Conservation (phyloP, 495 filamentous ascomycete genomes). For the Lophiostoma macrostomum region DNA sequence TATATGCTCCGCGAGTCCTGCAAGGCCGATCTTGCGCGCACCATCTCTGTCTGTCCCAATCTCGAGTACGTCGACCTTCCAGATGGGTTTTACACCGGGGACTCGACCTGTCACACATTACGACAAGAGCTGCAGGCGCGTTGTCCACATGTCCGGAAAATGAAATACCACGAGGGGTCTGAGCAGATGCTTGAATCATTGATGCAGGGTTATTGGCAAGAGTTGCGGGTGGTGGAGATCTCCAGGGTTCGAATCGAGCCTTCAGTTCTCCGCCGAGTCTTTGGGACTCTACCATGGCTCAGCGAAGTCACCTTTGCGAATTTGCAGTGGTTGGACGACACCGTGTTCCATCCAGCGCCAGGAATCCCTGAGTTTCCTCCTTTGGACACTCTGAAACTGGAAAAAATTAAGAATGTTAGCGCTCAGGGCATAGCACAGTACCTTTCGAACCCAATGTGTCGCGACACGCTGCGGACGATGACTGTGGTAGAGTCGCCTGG, state of each 20-base stretch:
- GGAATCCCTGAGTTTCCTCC: conserved; percentile 66
- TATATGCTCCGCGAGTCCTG: conserved; percentile 93
- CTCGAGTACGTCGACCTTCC: conserved; percentile 90
- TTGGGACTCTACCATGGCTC: conserved; percentile 63
- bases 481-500: conserved; percentile 60
- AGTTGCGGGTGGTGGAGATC: conserved; percentile 78
- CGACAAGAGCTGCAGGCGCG: conserved; percentile 78
- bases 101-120: conserved; percentile 67
- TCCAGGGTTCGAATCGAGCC: conserved; percentile 70
- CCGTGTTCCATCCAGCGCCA: conserved; percentile 61
- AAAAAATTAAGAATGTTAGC: conserved; percentile 66
- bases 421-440: conserved; percentile 63
- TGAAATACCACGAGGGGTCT: conserved; percentile 75
- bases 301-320: conserved; percentile 69
- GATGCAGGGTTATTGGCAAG: conserved; percentile 64
- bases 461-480: conserved; percentile 55
- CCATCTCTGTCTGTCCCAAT: conserved; percentile 78
- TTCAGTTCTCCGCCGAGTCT: conserved; percentile 62
- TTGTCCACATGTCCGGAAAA: conserved; percentile 80
- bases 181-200: conserved; percentile 75
- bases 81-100: conserved; percentile 78
- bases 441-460: conserved; percentile 52
- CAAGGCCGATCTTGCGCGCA: conserved; percentile 79
- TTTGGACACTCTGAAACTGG: conserved; percentile 65
- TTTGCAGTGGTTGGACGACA: conserved; percentile 68